phyloP scores from a whole-genome alignment of 106 monocot genomes.

The Dendrobium nobile region DNA sequence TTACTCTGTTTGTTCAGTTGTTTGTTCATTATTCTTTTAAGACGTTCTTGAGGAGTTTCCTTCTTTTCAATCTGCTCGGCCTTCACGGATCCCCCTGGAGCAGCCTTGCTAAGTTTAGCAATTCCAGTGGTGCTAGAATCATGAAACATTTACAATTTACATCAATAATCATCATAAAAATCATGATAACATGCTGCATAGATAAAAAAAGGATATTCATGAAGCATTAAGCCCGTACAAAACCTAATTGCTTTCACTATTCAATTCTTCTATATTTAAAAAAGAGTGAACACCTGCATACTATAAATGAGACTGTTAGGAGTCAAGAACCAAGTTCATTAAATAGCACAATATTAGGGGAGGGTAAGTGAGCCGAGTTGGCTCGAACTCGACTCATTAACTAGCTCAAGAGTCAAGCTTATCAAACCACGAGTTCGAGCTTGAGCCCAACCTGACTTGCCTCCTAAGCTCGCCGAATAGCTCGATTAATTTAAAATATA shows the following conservation, averaged over 20 bases:
- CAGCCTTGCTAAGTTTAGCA: constrained; percentile 71
- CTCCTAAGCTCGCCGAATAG: no score
- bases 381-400: no score
- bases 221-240: no score
- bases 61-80: constrained; percentile 61
- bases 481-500: no score
- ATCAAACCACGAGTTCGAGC: no score
- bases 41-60: constrained; percentile 96
- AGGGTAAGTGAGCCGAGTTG: no score
- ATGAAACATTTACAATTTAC: constrained; percentile 10
- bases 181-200: not conserved
- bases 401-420: no score
- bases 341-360: no score
- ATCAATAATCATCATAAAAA: not conserved
- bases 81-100: constrained; percentile 44
- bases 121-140: constrained; percentile 52
- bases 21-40: constrained; percentile 98
- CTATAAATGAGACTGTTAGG: not conserved
- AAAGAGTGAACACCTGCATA: not conserved
- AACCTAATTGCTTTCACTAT: not conserved
- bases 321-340: not conserved
- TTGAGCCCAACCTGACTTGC: no score
- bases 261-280: not conserved
- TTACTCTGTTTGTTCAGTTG: constrained; percentile 97
- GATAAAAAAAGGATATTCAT: not conserved